Base-by-base conservation (phyloP, 1,139 yeast genomes). In the Chernovozyma sophiae-reginae region DNA sequence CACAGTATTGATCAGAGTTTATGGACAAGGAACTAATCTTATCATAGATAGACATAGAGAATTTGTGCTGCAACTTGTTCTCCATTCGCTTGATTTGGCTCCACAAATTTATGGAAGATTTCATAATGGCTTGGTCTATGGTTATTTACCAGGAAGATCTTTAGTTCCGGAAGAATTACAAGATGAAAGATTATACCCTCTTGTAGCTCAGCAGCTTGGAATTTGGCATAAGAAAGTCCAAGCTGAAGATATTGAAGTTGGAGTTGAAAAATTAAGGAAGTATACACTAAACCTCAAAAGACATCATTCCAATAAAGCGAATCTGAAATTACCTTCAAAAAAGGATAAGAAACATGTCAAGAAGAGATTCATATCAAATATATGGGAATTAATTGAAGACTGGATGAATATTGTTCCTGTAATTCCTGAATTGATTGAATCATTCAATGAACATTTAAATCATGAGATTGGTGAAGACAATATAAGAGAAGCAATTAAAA, bases 1-100 rank as follows among this genome's bases (percentile, higher is more conserved):
- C 39, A 60, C 61, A 5, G 80, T 81, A 2, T 66, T 85, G 30
- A 79, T 83, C 43, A 65, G 95, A 40, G 81, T 85, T 0, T 85
- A 84, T 48, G 95, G 95, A 8, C 75, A 77, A 40, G 90, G 90
- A 14, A 85, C 95, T 0, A 74, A 73, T 42, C 62, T 81, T 28
- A 82, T 85, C 39, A 85, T 85, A 31, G 89, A 84, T 55, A 66
- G 95, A 45, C 83, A 81, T 48, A 65, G 90, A 25, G 95, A 85
- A 54, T 81, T 79, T 53, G 81, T 82, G 24, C 81, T 84, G 45
- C 92, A 84, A 53, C 57, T 79, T 38, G 75, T 79, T 34, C 65
- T 85, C 36, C 72, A 81, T 49, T 69, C 82, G 2, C 65, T 79
- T 30, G 63, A 68, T 7, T 68, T 85, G 45, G 94, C 94, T 0